Evolutionary conservation across 345 rosid species (phyloP), one percentile per base, ranked within the genome.

Genomic region (Barbarea vulgaris): DNA sequence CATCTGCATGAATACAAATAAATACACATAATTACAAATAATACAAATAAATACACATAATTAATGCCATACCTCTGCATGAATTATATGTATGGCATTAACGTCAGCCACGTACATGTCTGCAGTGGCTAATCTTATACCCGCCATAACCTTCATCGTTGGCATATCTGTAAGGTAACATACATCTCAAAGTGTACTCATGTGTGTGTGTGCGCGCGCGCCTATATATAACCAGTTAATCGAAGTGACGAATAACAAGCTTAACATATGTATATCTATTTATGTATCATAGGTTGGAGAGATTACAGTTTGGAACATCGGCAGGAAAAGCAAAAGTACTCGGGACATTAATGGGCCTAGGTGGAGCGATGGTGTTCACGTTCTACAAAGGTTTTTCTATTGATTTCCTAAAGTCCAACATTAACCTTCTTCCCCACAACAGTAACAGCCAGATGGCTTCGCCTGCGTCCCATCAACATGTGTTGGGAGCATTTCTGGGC

Each of bases 281-380:
- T 22, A 52, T 70, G 63, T 17, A 55, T 60, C 9, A 33, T 64
- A 88, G 91, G 66, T 31, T 84, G 72, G 91, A 89, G 81, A 89
- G 65, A 51, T 34, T 84, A 48, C 75, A 44, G 19, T 37, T 84
- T 1, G 46, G 73, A 17, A 77, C 75, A 4, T 8, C 3, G 0
- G 80, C 84, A 14, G 87, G 90, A 9, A 82, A 81, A 57, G 86
- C 86, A 33, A 89, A 85, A 56, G 76, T 87, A 37, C 19, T 71
- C 2, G 95, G 95, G 27, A 89, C 91, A 36, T 7, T 82, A 39
- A 9, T 82, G 11, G 89, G 90, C 15, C 70, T 89, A 0, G 69
- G 77, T 4, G 91, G 95, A 15, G 91, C 89, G 10, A 86, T 85
- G 87, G 46, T 84, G 0, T 74, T 89, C 53, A 83, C 91, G 5